A percentile compares a stretch with the other conserved stretches of the same genome.
Evolutionary conservation across 306 rosid species (phyloP).

Genomic region (Cercis canadensis): DNA sequence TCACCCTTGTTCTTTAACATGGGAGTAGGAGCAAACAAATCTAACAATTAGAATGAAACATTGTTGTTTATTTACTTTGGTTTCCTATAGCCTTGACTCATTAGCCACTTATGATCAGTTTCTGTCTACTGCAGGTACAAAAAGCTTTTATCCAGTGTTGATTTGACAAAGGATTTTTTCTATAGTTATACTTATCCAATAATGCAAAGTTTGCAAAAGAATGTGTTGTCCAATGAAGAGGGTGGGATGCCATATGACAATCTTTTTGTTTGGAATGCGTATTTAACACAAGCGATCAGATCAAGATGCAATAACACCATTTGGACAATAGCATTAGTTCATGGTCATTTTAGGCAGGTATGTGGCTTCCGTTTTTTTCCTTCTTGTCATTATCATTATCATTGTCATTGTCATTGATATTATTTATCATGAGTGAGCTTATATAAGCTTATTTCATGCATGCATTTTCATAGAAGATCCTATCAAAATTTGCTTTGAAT

Average conservation of each 20-base stretch:
- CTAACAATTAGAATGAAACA: background rate
- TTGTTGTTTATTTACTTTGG: background rate
- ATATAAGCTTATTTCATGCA: slow-evolving; percentile 11
- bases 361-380: slow-evolving; percentile 18
- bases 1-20: background rate
- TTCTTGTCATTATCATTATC: background rate
- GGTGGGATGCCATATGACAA: slow-evolving; percentile 82
- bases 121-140: slow-evolving; percentile 68
- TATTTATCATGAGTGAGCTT: slow-evolving; percentile 6
- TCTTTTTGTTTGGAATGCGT: slow-evolving; percentile 96
- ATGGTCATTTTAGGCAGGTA: slow-evolving; percentile 95
- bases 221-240: slow-evolving; percentile 54
- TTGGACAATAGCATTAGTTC: slow-evolving; percentile 97
- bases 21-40: background rate
- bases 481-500: no score
- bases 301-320: slow-evolving; percentile 85
- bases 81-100: background rate
- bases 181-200: slow-evolving; percentile 94
- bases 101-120: slow-evolving; percentile 9
- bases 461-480: background rate
- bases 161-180: slow-evolving; percentile 96
- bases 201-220: slow-evolving; percentile 94
- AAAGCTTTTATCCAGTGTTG: slow-evolving; percentile 87
- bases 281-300: slow-evolving; percentile 82
- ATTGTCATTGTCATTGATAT: background rate